Conservation (phyloP, 2,329 filamentous ascomycete species). For the Pseudogymnoascus sp. region DNA sequence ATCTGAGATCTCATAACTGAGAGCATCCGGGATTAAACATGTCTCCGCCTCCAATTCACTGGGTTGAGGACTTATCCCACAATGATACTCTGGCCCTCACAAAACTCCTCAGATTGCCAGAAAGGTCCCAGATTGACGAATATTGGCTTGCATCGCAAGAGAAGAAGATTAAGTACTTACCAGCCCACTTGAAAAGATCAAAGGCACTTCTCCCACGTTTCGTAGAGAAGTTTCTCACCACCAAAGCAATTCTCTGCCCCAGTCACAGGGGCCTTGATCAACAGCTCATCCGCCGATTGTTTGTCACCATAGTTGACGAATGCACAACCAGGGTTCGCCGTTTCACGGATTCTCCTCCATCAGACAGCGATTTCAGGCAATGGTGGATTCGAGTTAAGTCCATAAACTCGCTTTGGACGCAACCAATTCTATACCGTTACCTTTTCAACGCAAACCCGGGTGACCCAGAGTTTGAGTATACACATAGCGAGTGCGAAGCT, state of each 20-base stretch:
- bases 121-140: neutral
- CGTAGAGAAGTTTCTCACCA: slow-evolving; percentile 6
- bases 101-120: slow-evolving; percentile 1
- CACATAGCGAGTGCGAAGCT: slow-evolving; percentile 41
- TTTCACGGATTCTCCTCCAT: slow-evolving; percentile 16
- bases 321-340: slow-evolving; percentile 29
- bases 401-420: slow-evolving; percentile 31
- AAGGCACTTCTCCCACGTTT: slow-evolving; percentile 14
- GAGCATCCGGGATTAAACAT: neutral
- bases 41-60: neutral
- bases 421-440: slow-evolving; percentile 29
- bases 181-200: slow-evolving; percentile 15
- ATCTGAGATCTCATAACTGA: neutral
- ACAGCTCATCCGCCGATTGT: slow-evolving; percentile 38
- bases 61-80: slow-evolving; percentile 3
- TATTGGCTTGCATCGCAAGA: neutral
- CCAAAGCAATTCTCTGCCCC: slow-evolving; percentile 33
- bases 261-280: slow-evolving; percentile 37
- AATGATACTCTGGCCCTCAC: neutral
- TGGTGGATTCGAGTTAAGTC: slow-evolving; percentile 15
- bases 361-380: neutral
- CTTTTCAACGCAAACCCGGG: slow-evolving; percentile 29
- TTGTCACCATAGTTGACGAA: slow-evolving; percentile 37
- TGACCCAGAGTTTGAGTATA: slow-evolving; percentile 23
- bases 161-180: slow-evolving; percentile 10